These are phyloP conservation scores for Schoenoplectus tabernaemontani DNA, from an alignment of 202 grass and related monocot genomes.

Conservation along the genomic window DNA sequence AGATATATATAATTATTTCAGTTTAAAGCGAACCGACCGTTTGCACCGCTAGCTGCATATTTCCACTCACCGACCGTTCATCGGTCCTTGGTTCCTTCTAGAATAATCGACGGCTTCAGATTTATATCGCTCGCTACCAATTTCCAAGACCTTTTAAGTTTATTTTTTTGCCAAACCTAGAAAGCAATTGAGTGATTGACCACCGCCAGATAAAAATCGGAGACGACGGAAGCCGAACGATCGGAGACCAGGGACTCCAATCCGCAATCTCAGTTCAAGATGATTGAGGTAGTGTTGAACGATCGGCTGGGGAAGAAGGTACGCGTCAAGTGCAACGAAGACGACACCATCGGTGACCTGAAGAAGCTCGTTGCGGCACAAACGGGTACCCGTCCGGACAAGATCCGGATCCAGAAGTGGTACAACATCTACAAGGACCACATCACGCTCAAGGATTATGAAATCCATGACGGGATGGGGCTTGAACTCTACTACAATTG, in stretches of 20 bases:
- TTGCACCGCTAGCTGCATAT: no score
- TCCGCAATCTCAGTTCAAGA: constrained; percentile 28
- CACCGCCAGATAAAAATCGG: not conserved
- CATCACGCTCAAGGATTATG: constrained; percentile 98
- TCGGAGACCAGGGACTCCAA: not conserved
- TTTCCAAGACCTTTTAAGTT: no score
- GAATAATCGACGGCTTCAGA: no score
- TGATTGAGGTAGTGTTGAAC: constrained; percentile 99
- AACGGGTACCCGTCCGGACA: constrained; percentile 80
- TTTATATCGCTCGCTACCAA: no score
- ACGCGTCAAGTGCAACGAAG: constrained; percentile 96
- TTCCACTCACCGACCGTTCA: no score
- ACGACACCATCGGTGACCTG: constrained; percentile 99
- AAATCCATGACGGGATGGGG: constrained; percentile 96
- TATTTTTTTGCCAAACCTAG: no score
- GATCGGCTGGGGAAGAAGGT: constrained; percentile 98
- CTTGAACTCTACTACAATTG: constrained; percentile 99
- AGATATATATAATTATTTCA: no score
- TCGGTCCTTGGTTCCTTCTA: no score
- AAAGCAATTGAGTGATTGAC: not conserved
- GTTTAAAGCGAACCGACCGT: no score
- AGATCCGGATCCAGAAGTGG: constrained; percentile 99
- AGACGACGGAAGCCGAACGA: not conserved
- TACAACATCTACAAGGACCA: constrained; percentile 99
- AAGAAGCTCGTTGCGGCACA: constrained; percentile 98